phyloP scores from a whole-genome alignment of 2,329 filamentous ascomycete species.

The Aureobasidium sp. region DNA sequence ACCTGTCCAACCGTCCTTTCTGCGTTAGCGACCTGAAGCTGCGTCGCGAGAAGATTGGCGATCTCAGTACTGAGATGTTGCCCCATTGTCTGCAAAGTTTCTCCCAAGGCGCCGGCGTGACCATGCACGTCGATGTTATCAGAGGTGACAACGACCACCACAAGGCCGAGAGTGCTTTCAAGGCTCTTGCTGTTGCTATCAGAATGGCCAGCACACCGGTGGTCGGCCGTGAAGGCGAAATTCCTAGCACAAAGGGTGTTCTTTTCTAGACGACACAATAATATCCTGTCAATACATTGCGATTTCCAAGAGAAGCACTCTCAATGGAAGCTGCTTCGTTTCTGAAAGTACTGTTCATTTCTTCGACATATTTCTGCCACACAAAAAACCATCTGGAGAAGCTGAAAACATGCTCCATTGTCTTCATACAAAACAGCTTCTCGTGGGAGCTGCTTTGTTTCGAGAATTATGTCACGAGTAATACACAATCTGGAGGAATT shows the following conservation, averaged over 20 bases:
- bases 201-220: slow-evolving; percentile 68
- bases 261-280: slow-evolving; percentile 39
- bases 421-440: too few relatives aligned
- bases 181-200: slow-evolving; percentile 84
- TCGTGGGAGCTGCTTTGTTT: too few relatives aligned
- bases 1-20: slow-evolving; percentile 88
- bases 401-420: too few relatives aligned
- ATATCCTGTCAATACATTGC: neutral
- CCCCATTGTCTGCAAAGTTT: slow-evolving; percentile 94
- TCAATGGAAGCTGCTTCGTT: too few relatives aligned
- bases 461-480: too few relatives aligned
- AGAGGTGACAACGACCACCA: slow-evolving; percentile 94
- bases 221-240: slow-evolving; percentile 77
- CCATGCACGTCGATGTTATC: slow-evolving; percentile 90
- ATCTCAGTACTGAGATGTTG: slow-evolving; percentile 92
- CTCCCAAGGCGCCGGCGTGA: slow-evolving; percentile 80
- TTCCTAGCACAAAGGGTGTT: slow-evolving; percentile 94
- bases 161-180: slow-evolving; percentile 92
- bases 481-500: too few relatives aligned
- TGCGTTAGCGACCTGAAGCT: slow-evolving; percentile 77
- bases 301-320: neutral
- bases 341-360: too few relatives aligned
- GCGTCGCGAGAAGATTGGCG: slow-evolving; percentile 85
- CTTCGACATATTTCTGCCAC: too few relatives aligned
- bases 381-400: neutral